Percentiles rank a stretch among this genome's conserved stretches.
Conservation (phyloP, 163 green algal genomes). For the Prototheca cutis region DNA sequence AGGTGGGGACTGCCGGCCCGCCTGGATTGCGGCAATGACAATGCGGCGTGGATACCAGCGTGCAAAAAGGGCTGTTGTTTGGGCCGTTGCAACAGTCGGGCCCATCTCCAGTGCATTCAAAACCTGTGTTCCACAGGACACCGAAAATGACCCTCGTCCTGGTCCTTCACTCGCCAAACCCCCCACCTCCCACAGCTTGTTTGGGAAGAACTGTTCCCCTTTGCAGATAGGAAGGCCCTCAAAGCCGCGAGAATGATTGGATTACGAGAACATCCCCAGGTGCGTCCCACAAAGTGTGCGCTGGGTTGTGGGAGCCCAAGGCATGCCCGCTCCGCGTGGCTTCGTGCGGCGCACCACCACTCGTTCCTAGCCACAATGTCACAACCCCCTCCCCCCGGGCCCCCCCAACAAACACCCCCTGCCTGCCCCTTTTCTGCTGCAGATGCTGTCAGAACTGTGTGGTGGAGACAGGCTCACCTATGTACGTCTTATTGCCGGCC, state of each 20-base stretch:
- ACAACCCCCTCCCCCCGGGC: not conserved
- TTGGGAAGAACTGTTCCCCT: conserved; percentile 21
- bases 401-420: not conserved
- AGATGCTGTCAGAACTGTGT: not conserved
- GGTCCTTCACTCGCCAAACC: too few relatives aligned
- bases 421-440: not conserved
- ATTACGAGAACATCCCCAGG: conserved; percentile 12
- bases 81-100: not conserved
- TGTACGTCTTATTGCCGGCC: not conserved
- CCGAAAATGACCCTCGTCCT: too few relatives aligned
- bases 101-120: not conserved
- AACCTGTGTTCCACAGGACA: not conserved
- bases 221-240: conserved; percentile 23
- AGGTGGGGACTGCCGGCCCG: not conserved
- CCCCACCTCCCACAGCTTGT: conserved; percentile 4
- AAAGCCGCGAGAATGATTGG: conserved; percentile 16
- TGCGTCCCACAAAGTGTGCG: too few relatives aligned
- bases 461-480: not conserved
- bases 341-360: not conserved
- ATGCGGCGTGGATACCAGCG: not conserved
- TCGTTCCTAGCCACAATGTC: not conserved
- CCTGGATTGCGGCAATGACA: too few relatives aligned
- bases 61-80: not conserved
- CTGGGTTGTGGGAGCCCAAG: not conserved
- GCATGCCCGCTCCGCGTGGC: not conserved